Conservation (phyloP, 2,329 filamentous ascomycete genomes). For the Periconia sp. region DNA sequence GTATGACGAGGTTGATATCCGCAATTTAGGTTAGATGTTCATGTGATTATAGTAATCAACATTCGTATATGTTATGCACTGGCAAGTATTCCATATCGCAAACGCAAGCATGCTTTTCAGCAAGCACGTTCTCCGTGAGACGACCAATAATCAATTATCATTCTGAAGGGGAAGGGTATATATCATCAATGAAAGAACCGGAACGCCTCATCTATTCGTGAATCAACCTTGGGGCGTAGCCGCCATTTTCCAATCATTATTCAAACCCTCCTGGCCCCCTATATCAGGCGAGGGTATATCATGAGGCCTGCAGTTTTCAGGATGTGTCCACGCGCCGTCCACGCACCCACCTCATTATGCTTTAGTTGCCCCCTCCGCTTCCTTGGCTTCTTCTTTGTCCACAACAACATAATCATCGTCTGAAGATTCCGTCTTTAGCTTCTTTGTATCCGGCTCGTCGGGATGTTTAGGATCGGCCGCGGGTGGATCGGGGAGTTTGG, state of each 20-base stretch:
- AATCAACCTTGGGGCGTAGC: neutral
- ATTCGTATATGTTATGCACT: too few species aligned
- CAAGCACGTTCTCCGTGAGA: too few species aligned
- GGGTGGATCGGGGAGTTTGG: slow-evolving; percentile 52
- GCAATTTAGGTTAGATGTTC: too few species aligned
- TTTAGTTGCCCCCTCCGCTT: slow-evolving; percentile 13
- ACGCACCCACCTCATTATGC: neutral
- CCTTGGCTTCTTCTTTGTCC: slow-evolving; percentile 27
- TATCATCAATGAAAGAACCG: neutral
- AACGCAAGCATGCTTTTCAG: too few species aligned
- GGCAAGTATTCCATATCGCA: too few species aligned
- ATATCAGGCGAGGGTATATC: neutral
- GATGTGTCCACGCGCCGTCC: neutral
- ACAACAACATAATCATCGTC: slow-evolving; percentile 38
- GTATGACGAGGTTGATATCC: too few species aligned
- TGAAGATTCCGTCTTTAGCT: slow-evolving; percentile 44
- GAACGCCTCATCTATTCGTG: neutral
- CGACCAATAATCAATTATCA: too few species aligned
- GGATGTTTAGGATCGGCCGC: slow-evolving; percentile 49
- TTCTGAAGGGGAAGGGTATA: neutral
- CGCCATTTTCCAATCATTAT: neutral
- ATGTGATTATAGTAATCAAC: too few species aligned
- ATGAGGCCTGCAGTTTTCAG: neutral
- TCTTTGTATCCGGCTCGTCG: slow-evolving; percentile 51
- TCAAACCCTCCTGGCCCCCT: neutral